Evolutionary conservation across 441 rosid genomes (phyloP).

Genomic region (Geranium incanum): DNA sequence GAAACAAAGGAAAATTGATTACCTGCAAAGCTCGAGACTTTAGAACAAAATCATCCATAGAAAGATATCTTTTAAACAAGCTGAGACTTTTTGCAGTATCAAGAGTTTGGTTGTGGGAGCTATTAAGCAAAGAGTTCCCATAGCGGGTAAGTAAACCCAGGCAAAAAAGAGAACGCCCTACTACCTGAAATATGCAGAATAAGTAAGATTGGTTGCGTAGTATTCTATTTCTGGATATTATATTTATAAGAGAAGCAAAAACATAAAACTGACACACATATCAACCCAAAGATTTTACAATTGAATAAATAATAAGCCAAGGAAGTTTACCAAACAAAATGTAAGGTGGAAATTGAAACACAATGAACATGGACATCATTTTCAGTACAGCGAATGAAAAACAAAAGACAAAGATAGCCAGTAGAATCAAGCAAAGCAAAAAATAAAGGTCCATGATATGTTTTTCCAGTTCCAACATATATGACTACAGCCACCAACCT

Average conservation of each 20-base stretch:
- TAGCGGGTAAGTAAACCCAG: slow-evolving; percentile 97
- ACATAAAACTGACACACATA: not conserved
- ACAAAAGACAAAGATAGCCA: not conserved
- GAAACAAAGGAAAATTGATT: slow-evolving; percentile 15
- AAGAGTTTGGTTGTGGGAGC: slow-evolving; percentile 42
- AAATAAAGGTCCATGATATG: not conserved
- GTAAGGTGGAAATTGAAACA: not conserved
- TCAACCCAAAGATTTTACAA: not conserved
- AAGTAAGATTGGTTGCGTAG: not conserved
- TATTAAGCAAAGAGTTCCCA: slow-evolving; percentile 65
- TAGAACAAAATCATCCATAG: slow-evolving; percentile 64
- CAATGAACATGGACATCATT: too few relatives aligned
- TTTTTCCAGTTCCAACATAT: not conserved
- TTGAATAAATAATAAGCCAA: not conserved
- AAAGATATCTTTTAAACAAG: slow-evolving; percentile 74
- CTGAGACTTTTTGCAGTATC: slow-evolving; percentile 55
- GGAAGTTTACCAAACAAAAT: too few relatives aligned
- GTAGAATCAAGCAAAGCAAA: not conserved
- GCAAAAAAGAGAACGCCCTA: slow-evolving; percentile 92
- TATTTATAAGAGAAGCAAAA: not conserved
- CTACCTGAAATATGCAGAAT: slow-evolving; percentile 44
- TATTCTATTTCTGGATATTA: not conserved
- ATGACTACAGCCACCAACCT: slow-evolving; percentile 46
- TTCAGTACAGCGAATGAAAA: not conserved
- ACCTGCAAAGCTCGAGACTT: slow-evolving; percentile 98